Conservation (phyloP, 164 flowering plant species). For the Malania oleifera region DNA sequence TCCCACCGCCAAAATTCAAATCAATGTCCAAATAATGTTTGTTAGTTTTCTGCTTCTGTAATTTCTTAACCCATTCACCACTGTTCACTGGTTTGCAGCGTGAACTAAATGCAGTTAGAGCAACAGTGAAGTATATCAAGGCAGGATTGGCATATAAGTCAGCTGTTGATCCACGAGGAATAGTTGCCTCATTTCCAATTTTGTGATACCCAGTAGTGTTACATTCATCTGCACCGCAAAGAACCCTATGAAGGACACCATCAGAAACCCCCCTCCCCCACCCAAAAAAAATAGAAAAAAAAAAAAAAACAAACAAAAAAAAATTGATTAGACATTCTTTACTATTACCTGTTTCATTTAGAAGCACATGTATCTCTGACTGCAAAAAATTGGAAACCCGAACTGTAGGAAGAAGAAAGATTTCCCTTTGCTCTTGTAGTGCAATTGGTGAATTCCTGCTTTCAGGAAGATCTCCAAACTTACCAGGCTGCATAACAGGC, state of each 20-base stretch:
- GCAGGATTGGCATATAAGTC: conserved; percentile 79
- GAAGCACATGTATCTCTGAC: conserved; percentile 56
- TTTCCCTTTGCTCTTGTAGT: conserved; percentile 80
- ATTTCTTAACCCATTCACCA: conserved; percentile 74
- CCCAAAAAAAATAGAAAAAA: background rate
- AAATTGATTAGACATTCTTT: background rate
- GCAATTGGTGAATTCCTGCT: conserved; percentile 44
- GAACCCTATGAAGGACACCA: conserved; percentile 6
- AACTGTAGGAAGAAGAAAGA: conserved; percentile 84
- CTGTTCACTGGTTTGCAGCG: conserved; percentile 80
- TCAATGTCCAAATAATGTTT: conserved; percentile 58
- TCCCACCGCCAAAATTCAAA: conserved; percentile 76
- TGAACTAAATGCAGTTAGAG: conserved; percentile 46
- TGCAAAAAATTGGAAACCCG: conserved; percentile 63
- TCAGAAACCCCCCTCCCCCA: too few species aligned
- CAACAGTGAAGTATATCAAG: conserved; percentile 58
- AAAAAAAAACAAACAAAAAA: background rate
- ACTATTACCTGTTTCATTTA: conserved; percentile 65
- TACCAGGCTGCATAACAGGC: conserved; percentile 56
- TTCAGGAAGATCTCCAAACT: conserved; percentile 25
- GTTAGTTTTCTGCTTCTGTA: conserved; percentile 55
- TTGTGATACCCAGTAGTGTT: conserved; percentile 18
- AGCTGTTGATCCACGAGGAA: conserved; percentile 58
- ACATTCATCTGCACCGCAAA: conserved; percentile 42
- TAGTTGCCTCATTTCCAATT: conserved; percentile 58